Evolutionary conservation across 257 asterid genomes (phyloP).

Genomic region (Leptodermis oblonga): DNA sequence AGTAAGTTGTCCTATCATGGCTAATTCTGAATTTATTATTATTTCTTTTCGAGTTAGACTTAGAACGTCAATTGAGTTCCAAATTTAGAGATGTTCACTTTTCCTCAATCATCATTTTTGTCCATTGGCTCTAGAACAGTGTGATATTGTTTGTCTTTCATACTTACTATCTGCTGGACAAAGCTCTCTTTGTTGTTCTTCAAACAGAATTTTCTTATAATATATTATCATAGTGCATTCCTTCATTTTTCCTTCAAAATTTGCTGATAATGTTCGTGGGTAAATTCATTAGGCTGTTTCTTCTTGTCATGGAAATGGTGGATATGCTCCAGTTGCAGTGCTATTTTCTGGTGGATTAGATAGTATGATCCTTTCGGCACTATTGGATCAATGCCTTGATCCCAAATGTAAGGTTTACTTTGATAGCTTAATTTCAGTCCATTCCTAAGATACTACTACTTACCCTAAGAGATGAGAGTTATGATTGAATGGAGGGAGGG

Average conservation of each 20-base stretch:
- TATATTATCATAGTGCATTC: not conserved
- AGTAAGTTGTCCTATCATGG: too few relatives aligned
- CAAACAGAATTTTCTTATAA: not conserved
- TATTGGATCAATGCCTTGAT: slow-evolving; percentile 74
- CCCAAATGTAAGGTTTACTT: slow-evolving; percentile 50
- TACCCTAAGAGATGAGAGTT: not conserved
- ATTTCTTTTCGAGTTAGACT: too few relatives aligned
- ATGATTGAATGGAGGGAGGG: not conserved
- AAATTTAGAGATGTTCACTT: too few relatives aligned
- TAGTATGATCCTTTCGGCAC: slow-evolving; percentile 89
- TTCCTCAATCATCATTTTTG: too few relatives aligned
- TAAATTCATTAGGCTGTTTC: slow-evolving; percentile 34
- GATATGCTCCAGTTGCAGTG: slow-evolving; percentile 72
- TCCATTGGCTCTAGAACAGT: too few relatives aligned
- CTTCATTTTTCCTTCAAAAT: not conserved
- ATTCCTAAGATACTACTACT: not conserved
- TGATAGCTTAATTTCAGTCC: not conserved
- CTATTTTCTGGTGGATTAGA: slow-evolving; percentile 96
- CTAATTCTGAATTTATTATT: too few relatives aligned
- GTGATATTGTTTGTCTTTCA: too few relatives aligned
- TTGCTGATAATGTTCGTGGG: not conserved
- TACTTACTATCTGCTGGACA: too few relatives aligned
- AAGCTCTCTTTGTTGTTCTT: too few relatives aligned
- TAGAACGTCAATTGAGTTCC: too few relatives aligned
- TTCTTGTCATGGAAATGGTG: slow-evolving; percentile 27